Conservation (phyloP, 495 filamentous ascomycete species). For the Penicillium lividum region DNA sequence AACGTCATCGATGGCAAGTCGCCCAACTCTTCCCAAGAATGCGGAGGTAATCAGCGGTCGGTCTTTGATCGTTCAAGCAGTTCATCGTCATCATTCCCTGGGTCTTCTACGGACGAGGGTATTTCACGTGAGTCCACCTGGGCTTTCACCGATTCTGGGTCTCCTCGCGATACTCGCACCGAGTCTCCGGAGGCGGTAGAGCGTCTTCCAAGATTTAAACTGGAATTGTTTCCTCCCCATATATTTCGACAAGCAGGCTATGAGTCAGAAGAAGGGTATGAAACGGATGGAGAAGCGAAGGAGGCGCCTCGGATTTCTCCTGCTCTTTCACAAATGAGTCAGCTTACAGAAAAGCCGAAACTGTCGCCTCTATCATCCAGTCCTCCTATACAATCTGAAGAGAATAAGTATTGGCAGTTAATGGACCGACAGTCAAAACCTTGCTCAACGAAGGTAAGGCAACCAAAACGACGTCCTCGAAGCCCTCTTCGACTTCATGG, state of each 20-base stretch:
- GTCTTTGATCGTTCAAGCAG: constrained; percentile 74
- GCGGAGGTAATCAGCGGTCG: constrained; percentile 55
- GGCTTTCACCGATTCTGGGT: constrained; percentile 32
- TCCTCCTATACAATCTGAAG: constrained; percentile 26
- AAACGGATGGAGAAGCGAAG: constrained; percentile 43
- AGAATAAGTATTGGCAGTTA: constrained; percentile 40
- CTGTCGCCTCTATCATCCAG: constrained; percentile 28
- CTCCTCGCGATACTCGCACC: constrained; percentile 25
- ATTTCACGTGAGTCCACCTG: constrained; percentile 37
- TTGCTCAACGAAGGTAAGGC: constrained; percentile 16
- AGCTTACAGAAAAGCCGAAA: constrained; percentile 33
- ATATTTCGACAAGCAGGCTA: constrained; percentile 35
- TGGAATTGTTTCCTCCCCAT: constrained; percentile 41
- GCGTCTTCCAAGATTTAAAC: constrained; percentile 27
- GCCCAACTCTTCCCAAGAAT: constrained; percentile 51
- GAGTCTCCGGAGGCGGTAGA: constrained; percentile 39
- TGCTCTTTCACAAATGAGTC: constrained; percentile 36
- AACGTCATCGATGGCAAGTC: constrained; percentile 58
- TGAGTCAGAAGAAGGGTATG: constrained; percentile 43
- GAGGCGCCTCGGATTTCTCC: constrained; percentile 30
- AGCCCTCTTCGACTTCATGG: constrained; percentile 34
- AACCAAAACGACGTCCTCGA: constrained; percentile 19
- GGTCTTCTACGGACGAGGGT: constrained; percentile 39
- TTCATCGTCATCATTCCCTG: constrained; percentile 53
- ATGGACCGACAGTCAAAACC: constrained; percentile 33